Evolutionary conservation across 192 early-diverging fungal species (phyloP).

Genomic region (Entomortierella parvispora): DNA sequence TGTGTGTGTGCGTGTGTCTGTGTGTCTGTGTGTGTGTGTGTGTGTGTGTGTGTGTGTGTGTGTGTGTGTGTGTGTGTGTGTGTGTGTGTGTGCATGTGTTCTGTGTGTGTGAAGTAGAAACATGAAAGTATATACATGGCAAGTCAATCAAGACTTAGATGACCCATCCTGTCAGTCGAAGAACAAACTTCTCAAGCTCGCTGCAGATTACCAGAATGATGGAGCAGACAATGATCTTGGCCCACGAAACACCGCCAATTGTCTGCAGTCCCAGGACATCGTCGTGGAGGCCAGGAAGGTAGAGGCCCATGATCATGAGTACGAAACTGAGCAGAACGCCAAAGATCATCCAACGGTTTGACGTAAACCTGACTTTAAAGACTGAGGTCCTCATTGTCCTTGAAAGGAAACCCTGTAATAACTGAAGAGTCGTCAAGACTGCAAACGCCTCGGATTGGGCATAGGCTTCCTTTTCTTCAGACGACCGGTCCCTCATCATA

Average conservation of each 20-base stretch:
- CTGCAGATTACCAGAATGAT: constrained; percentile 65
- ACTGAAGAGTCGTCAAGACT: constrained; percentile 86
- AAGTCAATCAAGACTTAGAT: too few relatives aligned
- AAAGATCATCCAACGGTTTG: constrained; percentile 85
- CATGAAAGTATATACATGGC: too few relatives aligned
- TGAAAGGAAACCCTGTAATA: constrained; percentile 89
- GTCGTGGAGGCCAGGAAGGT: constrained; percentile 70
- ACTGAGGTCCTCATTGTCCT: constrained; percentile 76
- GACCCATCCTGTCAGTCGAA: constrained; percentile 33
- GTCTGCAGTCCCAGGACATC: constrained; percentile 36
- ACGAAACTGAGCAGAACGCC: constrained; percentile 78
- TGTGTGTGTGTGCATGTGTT: too few relatives aligned
- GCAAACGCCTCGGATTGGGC: constrained; percentile 77
- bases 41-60: too few relatives aligned
- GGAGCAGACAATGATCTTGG: constrained; percentile 67
- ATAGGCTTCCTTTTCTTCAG: constrained; percentile 31
- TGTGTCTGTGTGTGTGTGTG: too few relatives aligned
- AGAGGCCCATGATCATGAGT: constrained; percentile 81
- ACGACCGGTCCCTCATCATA: constrained; percentile 56
- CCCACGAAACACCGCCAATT: constrained; percentile 70
- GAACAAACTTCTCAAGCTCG: constrained; percentile 67
- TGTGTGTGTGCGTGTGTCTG: too few relatives aligned
- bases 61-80: too few relatives aligned
- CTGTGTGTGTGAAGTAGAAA: too few relatives aligned
- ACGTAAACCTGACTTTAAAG: constrained; percentile 77